Evolutionary conservation across 1,284 basidiomycete genomes (phyloP), one percentile per base, ranked within the genome.

Genomic region (Baeospora myosura): DNA sequence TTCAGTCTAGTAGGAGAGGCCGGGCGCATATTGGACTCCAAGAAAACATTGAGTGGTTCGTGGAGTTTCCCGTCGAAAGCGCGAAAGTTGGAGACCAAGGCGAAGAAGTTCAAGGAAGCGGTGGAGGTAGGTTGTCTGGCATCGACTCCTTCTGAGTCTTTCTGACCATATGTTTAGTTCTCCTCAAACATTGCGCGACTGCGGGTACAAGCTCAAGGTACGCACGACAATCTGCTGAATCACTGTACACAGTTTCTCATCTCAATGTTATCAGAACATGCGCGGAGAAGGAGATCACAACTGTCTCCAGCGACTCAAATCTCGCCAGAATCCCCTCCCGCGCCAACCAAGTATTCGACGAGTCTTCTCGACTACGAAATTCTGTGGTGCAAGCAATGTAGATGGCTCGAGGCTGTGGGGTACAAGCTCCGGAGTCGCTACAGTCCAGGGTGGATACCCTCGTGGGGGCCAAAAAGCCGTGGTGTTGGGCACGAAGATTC

Each of bases 401-500:
- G 10, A 17, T 34, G 8, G 10, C 21, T 41, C 20, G 21, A 41
- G 25, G 20, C 40, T 8, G 25, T 16, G 7, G 32, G 32, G 7
- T 34, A 34, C 16, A 10, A 17, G 8, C 32, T 34, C 7, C 32
- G 32, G 17, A 17, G 32, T 10, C 32, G 32, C 8, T 34, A 34
- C 16, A 17, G 8, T 17, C 32, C 32, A 7, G 32, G 32, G 8
- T 34, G 32, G 32, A 34, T 34, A 10, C 32, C 32, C 17, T 34
- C 32, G 8, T 34, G 8, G 8, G 32, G 32, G 21, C 25, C 38
- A 24, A 14, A 28, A 16, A 26, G 16, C 8, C 32, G 32, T 10
- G 23, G 38, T 17, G 38, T 16, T 28, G 38, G 38, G 7, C 8
- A 17, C 14, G 23, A 39, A 28, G 14, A 39, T 23, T 24, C 38